These are phyloP conservation scores for Lichenothelia convexa DNA, from an alignment of 495 filamentous ascomycete species.

Conservation along the genomic window DNA sequence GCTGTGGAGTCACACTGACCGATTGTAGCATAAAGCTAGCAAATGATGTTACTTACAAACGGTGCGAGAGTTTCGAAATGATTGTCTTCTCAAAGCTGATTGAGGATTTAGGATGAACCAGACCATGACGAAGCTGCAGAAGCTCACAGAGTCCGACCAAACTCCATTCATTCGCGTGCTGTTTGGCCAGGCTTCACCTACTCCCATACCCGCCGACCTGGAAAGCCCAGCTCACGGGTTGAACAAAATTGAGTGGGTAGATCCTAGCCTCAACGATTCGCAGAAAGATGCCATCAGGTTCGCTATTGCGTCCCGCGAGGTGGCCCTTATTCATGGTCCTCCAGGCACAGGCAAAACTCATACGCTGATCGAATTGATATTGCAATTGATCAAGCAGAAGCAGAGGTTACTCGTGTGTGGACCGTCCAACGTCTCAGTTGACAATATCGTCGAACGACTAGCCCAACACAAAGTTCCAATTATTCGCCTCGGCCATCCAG, in stretches of 20 bases:
- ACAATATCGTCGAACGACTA: constrained; percentile 95
- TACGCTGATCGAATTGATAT: constrained; percentile 84
- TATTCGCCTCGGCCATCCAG: constrained; percentile 82
- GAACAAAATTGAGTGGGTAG: constrained; percentile 47
- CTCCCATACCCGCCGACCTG: constrained; percentile 27
- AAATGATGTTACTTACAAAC: constrained; percentile 81
- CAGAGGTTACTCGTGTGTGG: constrained; percentile 78
- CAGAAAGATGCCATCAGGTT: constrained; percentile 87
- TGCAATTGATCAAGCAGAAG: constrained; percentile 57
- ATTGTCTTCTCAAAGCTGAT: neutral
- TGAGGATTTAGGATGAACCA: constrained; percentile 55
- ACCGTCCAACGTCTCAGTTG: constrained; percentile 87
- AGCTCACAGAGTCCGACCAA: constrained; percentile 51
- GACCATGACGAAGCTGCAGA: constrained; percentile 62
- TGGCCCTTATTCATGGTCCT: constrained; percentile 88
- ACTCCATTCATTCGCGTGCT: constrained; percentile 62
- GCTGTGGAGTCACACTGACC: constrained; percentile 9
- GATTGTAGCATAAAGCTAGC: constrained; percentile 61
- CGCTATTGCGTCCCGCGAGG: constrained; percentile 61
- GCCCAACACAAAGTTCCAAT: constrained; percentile 68
- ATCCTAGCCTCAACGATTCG: constrained; percentile 65
- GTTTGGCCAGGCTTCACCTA: constrained; percentile 52
- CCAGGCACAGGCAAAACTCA: constrained; percentile 96
- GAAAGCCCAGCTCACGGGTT: constrained; percentile 22
- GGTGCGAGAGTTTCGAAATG: constrained; percentile 24